Percentiles rank a stretch among this genome's conserved stretches.
Evolutionary conservation across 1,139 yeast species (phyloP).

Genomic region (Oligophagozyma castellii): DNA sequence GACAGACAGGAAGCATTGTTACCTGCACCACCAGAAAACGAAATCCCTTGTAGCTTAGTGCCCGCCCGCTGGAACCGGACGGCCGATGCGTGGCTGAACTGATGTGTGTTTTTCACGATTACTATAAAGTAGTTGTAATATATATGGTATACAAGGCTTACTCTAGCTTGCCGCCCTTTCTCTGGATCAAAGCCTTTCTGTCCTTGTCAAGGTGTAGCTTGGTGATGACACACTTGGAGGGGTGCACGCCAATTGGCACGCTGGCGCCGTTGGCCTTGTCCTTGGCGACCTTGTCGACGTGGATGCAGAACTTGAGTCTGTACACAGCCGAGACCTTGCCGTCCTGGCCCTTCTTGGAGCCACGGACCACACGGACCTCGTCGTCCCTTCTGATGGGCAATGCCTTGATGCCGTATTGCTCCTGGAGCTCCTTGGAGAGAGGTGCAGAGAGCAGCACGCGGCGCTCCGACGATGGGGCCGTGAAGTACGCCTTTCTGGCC

Average conservation of each 20-base stretch:
- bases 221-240: constrained; percentile 98
- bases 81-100: no score
- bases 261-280: constrained; percentile 99
- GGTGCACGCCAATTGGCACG: constrained; percentile 94
- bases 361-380: constrained; percentile 92
- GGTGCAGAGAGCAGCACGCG: constrained; percentile 97
- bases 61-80: no score
- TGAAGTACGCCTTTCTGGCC: constrained; percentile 99
- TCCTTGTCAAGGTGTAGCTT: constrained; percentile 97
- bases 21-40: no score
- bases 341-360: constrained; percentile 99
- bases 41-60: no score
- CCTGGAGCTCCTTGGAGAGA: constrained; percentile 97
- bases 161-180: constrained; percentile 82
- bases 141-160: constrained; percentile 24
- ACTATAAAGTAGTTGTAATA: constrained; percentile 3
- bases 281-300: constrained; percentile 93
- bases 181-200: constrained; percentile 93
- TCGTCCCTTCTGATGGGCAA: constrained; percentile 98
- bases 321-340: constrained; percentile 96
- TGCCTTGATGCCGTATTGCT: constrained; percentile 90
- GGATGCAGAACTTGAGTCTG: constrained; percentile 97
- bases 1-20: no score
- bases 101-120: constrained; percentile 2
- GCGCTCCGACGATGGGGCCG: constrained; percentile 93